These are phyloP conservation scores for Salix viminalis DNA, from an alignment of 345 rosid species.

Conservation along the genomic window DNA sequence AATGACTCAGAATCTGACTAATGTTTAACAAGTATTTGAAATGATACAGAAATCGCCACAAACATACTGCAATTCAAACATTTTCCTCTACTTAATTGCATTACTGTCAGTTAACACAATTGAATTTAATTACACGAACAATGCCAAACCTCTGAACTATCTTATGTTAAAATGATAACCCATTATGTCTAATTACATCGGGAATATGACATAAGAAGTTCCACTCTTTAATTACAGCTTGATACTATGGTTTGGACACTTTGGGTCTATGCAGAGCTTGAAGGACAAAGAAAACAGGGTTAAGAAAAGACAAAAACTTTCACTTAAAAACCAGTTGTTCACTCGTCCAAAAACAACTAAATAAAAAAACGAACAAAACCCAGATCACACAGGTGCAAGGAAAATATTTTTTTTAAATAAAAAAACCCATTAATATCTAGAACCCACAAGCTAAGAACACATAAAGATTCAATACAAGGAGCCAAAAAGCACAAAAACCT, in stretches of 20 bases:
- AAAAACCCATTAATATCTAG: slow-evolving; percentile 7
- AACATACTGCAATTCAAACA: neutral
- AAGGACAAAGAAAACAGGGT: neutral
- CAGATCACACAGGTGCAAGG: neutral
- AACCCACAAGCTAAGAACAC: neutral
- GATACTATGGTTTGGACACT: neutral
- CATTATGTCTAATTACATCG: neutral
- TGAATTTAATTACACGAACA: too few relatives aligned
- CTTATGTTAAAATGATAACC: neutral
- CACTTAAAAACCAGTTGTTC: neutral
- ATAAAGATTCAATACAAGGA: neutral
- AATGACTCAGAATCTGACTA: too few relatives aligned
- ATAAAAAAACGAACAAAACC: neutral
- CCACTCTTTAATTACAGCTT: neutral
- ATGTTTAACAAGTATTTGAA: too few relatives aligned
- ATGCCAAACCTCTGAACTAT: neutral
- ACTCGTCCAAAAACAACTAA: neutral
- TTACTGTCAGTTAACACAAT: too few relatives aligned
- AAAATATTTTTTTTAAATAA: neutral
- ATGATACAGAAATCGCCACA: too few relatives aligned
- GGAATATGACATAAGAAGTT: neutral
- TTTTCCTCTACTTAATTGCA: too few relatives aligned
- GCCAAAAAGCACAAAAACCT: slow-evolving; percentile 36
- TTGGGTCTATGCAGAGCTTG: neutral
- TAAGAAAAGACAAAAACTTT: neutral